Evolutionary conservation across 2,329 filamentous ascomycete genomes (phyloP), one percentile per base, ranked within the genome.

Genomic region (Alternaria burnsii): DNA sequence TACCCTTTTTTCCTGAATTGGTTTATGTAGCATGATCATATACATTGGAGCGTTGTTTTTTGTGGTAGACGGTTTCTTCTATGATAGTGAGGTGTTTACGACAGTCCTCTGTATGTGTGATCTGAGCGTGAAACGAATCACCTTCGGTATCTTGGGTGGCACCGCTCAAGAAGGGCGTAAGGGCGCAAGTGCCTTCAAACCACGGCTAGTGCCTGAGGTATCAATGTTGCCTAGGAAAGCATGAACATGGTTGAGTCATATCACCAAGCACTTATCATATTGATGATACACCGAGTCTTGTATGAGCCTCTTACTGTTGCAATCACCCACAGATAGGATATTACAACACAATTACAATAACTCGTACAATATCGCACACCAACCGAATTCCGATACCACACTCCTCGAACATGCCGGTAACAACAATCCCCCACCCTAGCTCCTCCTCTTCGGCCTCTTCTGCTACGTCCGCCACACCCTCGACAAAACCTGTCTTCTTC

Each of bases 401-500:
- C 5, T 4, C 18, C 0, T 20, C 4, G 1, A 46, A 0, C 5
- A 47, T 47, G 28, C 28, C 28, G 0, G 44, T 47, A 22, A 47
- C 44, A 34, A 47, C n/a, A 30, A 10, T 3, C 3, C 28, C 44
- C 2, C n/a, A 34, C 6, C 44, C 18, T 0, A 26, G 7, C 24
- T 26, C 24, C 10, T 32, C 30, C 9, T 32, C 30, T 32, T 32
- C 30, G 0, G 30, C 30, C 9, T 30, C 42, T 30, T 24, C 22
- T 0, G 1, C 24, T 46, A 22, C 22, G 24, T 10, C 28, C 6
- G 24, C 26, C 1, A 4, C 46, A 1, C 32, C 32, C 24, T 14
- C 34, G 2, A 1, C 16, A 24, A 41, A 32, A 16, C 71, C 72
- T 1, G 60, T 73, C 42, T 76, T 72, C 63, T 76, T 76, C 65